Base-by-base conservation (phyloP, 345 rosid genomes). In the Capsella bursapastoris region DNA sequence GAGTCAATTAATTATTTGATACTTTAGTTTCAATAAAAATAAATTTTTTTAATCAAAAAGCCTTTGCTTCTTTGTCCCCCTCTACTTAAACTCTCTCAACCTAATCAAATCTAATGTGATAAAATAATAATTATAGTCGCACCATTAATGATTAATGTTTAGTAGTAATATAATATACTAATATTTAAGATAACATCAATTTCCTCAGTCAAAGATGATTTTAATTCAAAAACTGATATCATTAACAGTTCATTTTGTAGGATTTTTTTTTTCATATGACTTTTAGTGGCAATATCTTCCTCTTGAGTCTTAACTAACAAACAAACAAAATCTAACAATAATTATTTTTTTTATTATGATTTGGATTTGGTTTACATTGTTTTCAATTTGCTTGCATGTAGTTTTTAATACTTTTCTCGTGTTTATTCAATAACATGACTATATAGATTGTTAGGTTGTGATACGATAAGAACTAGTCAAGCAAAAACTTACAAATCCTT, bases 61-160 rank as follows among this genome's bases (percentile, higher is more conserved):
- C 25, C 77, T 59, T 0, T 65, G 81, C 69, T 78, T 66, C 64
- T 72, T 78, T 78, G 81, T 72, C 77, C 73, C 75, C 73, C 11
- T 22, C 41, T 38, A 1, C 50, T 58, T 29, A 43, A 37, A 68
- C 69, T 67, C 59, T 71, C 14, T 48, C 57, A 45, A 53, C 68
- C 64, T 11, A 64, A 70, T 71, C 48, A 71, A 77, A 77, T 71
- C 76, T 57, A 57, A 59, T 65, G 22, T 37, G 7, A 59, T 68
- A 51, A 69, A 62, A 43, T 76, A 63, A 63, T 32, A 41, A 63
- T 50, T 47, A 38, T 71, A 49, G 81, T 78, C 77, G 1, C 72
- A 50, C 49, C 65, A 38, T 25, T 56, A 56, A 70, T 76, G 71
- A 76, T 76, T 62, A 62, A 50, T 69, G 65, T 53, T 22, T 25